Evolutionary conservation across 2,329 filamentous ascomycete species (phyloP), one percentile per base, ranked within the genome.

Genomic region (Aspergillus sp.): DNA sequence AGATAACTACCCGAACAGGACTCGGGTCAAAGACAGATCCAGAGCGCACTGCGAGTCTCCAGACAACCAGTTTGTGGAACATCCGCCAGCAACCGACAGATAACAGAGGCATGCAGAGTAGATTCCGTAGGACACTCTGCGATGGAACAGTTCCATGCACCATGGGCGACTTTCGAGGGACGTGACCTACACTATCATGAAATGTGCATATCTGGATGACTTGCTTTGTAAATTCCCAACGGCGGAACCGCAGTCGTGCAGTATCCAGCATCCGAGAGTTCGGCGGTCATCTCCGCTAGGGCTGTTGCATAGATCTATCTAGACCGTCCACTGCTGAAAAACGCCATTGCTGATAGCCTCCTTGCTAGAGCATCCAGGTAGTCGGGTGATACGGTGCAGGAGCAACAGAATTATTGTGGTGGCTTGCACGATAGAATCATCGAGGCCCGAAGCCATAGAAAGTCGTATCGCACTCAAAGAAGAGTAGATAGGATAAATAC

Each of bases 341-440:
- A 44, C 21, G n/a, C 47, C 38, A 34, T 44, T 34, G 17, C n/a
- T 21, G 16, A 43, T 38, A n/a, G 17, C 38, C 14, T 41, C 34
- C 16, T 38, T 36, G 43, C 32, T 29, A 21, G 32, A 13, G 11
- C 16, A 10, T 25, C 20, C 2, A 9, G 14, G 34, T n/a, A 32
- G 44, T 47, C 45, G 40, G 23, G 40, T 52, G 45, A 52, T 38
- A 38, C 45, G 16, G 13, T 44, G 50, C 34, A 36, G 49, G 25
- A 46, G 34, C 44, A 19, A 34, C 32, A 38, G 13, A 17, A 47
- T 36, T 21, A 42, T 42, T 13, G 20, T n/a, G 42, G 25, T 44
- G 31, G 19, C 19, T 42, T 42, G 11, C 47, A 49, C 40, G 21
- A 49, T 11, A 32, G 40, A 49, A 23, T 17, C 47, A 40, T 49